These are phyloP conservation scores for Populus simonii DNA, from an alignment of 345 rosid genomes.

Conservation along the genomic window DNA sequence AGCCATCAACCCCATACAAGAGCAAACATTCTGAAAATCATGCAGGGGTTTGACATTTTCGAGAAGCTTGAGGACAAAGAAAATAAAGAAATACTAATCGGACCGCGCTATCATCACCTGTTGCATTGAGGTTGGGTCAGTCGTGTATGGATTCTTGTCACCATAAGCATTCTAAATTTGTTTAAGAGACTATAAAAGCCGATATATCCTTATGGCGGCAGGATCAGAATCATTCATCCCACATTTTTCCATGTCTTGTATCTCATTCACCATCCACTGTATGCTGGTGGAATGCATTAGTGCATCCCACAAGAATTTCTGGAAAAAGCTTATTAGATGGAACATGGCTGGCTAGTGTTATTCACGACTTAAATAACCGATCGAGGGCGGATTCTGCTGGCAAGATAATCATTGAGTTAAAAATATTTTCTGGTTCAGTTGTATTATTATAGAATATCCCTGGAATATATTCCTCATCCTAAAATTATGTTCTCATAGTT, in stretches of 20 bases:
- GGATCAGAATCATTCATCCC: neutral
- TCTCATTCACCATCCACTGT: neutral
- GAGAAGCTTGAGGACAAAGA: neutral
- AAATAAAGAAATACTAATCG: neutral
- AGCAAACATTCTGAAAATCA: neutral
- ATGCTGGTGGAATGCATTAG: neutral
- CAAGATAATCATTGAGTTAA: neutral
- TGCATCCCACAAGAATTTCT: neutral
- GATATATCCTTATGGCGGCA: neutral
- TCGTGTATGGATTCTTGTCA: neutral
- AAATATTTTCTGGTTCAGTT: neutral
- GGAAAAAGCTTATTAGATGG: neutral
- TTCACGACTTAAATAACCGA: neutral
- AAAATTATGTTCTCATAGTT: neutral
- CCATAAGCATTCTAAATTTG: neutral
- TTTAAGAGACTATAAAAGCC: neutral
- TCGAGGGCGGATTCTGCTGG: neutral
- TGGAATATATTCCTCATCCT: conserved; percentile 7
- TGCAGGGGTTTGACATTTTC: neutral
- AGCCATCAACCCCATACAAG: neutral
- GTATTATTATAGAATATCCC: neutral
- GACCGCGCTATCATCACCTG: neutral
- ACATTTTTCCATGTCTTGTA: neutral
- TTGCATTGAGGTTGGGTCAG: neutral
- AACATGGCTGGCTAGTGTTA: neutral